Evolutionary conservation across 2,329 filamentous ascomycete species (phyloP), one percentile per base, ranked within the genome.

Genomic region (Aspergillus sp.): DNA sequence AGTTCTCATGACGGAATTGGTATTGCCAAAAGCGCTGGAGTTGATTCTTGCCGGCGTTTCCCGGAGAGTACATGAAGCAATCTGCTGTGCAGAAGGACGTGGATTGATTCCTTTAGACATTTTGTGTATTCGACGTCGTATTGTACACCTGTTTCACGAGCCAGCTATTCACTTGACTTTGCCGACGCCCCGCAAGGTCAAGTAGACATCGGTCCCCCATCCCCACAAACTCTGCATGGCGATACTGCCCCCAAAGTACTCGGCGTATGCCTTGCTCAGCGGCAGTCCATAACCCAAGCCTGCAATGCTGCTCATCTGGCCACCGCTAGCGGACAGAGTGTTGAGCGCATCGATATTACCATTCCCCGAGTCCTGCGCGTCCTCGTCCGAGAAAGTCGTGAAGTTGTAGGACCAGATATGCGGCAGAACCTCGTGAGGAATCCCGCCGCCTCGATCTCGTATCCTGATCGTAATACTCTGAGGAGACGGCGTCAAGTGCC

Each of bases 361-460:
- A 36, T 74, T 67, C 40, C 74, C 61, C 2, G 61, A 57, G 4
- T 60, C 47, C 3, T 63, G 51, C 46, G 68, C 53, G 43, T 74
- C 61, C 33, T 80, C 72, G 14, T 85, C 84, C 35, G 76, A 80
- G 59, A 96, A 96, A 0, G 91, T 98, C 13, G 89, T 95, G 57
- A 95, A 98, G 41, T 84, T 91, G 58, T 96, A 98, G 5, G 86
- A 88, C 88, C 91, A 98, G 37, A 98, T 88, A 45, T 89, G 80
- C 4, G 80, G 78, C 20, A 91, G 65, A 16, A 91, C 80, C 11
- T 88, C 83, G 0, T 88, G 84, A 1, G 78, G 74, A 35, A 98
- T 96, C 22, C 91, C 91, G 26, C 89, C 89, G 30, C 91, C 91
- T n/a, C 86, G 79, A 55, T 98, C 91, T 6, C 91, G 80, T 46